Percentiles rank a stretch among this genome's conserved stretches.
Evolutionary conservation across 352 stramenopile species (phyloP).

Genomic region (Pythium myriotylum): DNA sequence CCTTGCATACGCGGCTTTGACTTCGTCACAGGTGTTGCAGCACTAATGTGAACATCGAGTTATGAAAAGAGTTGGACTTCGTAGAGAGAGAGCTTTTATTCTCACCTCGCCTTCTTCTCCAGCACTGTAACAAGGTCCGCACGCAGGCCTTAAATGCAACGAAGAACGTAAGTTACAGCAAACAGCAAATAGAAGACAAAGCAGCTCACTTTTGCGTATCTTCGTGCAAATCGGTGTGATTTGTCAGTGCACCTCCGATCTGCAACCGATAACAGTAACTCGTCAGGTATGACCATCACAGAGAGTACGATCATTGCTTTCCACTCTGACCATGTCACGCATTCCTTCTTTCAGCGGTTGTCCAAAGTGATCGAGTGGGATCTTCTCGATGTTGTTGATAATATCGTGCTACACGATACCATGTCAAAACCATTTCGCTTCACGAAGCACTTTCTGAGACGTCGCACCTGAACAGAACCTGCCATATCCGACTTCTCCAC

Average conservation of each 20-base stretch:
- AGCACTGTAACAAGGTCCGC: constrained; percentile 79
- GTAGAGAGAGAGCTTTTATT: background rate
- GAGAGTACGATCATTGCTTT: too few species aligned
- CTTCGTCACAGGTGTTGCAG: constrained; percentile 37
- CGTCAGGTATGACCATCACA: background rate
- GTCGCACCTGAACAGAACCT: constrained; percentile 55
- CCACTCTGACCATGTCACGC: constrained; percentile 43
- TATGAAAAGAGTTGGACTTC: too few species aligned
- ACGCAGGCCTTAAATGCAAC: constrained; percentile 41
- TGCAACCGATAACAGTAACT: constrained; percentile 14
- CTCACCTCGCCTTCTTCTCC: constrained; percentile 54
- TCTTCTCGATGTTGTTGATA: constrained; percentile 81
- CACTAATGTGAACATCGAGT: constrained; percentile 4
- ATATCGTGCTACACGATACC: constrained; percentile 60
- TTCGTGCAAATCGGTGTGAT: constrained; percentile 66
- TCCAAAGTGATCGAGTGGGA: constrained; percentile 53
- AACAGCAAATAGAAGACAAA: background rate
- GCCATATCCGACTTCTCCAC: constrained; percentile 76
- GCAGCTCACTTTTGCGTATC: constrained; percentile 43
- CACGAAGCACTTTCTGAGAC: too few species aligned
- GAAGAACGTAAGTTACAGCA: background rate
- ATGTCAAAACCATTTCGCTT: too few species aligned
- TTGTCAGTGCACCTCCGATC: constrained; percentile 75
- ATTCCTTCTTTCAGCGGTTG: constrained; percentile 49
- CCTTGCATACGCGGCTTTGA: constrained; percentile 59